phyloP scores from a whole-genome alignment of 371 early-diverging fungal species.

The Blakeslea trispora region DNA sequence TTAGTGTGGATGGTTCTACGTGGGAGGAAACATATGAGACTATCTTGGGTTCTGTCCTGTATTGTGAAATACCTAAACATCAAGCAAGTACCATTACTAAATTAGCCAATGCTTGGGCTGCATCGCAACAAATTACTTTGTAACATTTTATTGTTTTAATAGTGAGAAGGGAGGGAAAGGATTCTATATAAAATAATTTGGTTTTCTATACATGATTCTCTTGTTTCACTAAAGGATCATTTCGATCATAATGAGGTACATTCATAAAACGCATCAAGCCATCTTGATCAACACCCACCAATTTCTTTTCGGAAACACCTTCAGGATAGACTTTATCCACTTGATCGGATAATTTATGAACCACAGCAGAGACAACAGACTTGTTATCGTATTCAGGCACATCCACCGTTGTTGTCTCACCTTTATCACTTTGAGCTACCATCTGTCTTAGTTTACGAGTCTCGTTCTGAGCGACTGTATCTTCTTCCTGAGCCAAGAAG shows the following conservation, averaged over 20 bases:
- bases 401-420: background rate
- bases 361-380: background rate
- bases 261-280: constrained; percentile 15
- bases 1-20: background rate
- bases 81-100: constrained; percentile 26
- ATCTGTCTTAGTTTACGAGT: background rate
- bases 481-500: background rate
- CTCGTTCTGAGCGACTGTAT: background rate
- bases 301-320: constrained; percentile 2
- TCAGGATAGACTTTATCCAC: background rate
- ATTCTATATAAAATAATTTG: too few relatives aligned
- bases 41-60: constrained; percentile 27
- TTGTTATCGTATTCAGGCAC: background rate
- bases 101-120: constrained; percentile 36
- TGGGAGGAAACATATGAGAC: constrained; percentile 14
- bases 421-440: background rate
- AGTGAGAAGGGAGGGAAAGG: too few relatives aligned
- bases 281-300: constrained; percentile 15
- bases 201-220: background rate
- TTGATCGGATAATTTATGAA: background rate
- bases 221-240: background rate
- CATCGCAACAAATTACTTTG: constrained; percentile 22
- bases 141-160: too few relatives aligned
- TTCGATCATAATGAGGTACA: constrained; percentile 19
- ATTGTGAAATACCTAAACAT: constrained; percentile 38